A percentile compares a stretch with the other conserved stretches of the same genome.
These are phyloP conservation scores for Trichomonascaceae sp. DNA, from an alignment of 1,139 yeast species.

Conservation along the genomic window DNA sequence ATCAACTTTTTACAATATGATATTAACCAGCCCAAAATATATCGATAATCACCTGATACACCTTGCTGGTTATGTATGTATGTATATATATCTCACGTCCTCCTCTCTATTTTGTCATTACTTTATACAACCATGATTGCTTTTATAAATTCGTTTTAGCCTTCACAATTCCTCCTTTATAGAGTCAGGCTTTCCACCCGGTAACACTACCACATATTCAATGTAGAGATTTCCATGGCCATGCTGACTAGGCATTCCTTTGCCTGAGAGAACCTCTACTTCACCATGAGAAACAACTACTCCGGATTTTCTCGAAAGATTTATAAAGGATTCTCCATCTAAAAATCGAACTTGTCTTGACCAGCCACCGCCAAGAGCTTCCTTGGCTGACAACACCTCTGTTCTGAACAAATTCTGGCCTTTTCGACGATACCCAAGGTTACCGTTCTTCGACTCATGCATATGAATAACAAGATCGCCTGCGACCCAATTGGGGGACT, in stretches of 20 bases:
- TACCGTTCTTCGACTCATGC: slow-evolving; percentile 39
- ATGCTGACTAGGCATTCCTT: slow-evolving; percentile 75
- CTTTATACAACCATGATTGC: neutral
- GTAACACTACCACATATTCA: slow-evolving; percentile 54
- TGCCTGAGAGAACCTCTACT: slow-evolving; percentile 60
- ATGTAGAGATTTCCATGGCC: slow-evolving; percentile 69
- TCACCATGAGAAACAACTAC: slow-evolving; percentile 56
- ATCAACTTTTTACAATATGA: neutral
- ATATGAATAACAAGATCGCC: slow-evolving; percentile 69
- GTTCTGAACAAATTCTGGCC: slow-evolving; percentile 71
- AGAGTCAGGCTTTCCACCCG: slow-evolving; percentile 27
- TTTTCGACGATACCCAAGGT: slow-evolving; percentile 82
- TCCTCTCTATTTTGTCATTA: neutral
- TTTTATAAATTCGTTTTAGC: neutral
- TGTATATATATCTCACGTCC: neutral
- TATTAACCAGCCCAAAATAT: neutral
- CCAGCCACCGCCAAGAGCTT: slow-evolving; percentile 82
- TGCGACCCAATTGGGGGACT: slow-evolving; percentile 69
- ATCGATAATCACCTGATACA: neutral
- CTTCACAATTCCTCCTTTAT: slow-evolving; percentile 6
- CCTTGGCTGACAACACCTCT: slow-evolving; percentile 65
- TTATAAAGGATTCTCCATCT: slow-evolving; percentile 50
- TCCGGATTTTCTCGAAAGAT: slow-evolving; percentile 47
- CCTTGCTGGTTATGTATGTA: neutral
- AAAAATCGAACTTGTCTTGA: slow-evolving; percentile 56